A percentile compares a stretch with the other conserved stretches of the same genome.
phyloP scores from a whole-genome alignment of 202 grass and related monocot species.

The Musa balbisiana region DNA sequence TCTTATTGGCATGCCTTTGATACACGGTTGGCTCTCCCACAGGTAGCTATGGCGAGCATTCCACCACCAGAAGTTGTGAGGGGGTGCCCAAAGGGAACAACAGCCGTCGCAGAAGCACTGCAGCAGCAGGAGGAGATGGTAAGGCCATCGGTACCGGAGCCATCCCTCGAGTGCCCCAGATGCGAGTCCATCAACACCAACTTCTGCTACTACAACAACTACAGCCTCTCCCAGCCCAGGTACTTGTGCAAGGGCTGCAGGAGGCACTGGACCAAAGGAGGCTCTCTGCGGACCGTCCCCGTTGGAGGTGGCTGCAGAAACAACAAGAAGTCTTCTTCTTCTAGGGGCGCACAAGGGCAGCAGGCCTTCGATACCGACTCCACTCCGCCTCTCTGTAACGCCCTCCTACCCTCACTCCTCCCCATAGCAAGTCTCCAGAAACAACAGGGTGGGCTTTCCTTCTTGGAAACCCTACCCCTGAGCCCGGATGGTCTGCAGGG shows the following conservation, averaged over 20 bases:
- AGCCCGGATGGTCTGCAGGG: background rate
- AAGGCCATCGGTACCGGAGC: background rate
- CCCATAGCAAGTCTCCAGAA: background rate
- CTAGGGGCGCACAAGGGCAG: background rate
- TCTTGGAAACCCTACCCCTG: background rate
- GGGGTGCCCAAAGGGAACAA: background rate
- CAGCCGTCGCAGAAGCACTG: background rate
- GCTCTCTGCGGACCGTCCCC: conserved; percentile 33
- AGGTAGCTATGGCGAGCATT: background rate
- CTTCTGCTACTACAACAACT: conserved; percentile 50
- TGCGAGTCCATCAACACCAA: conserved; percentile 40
- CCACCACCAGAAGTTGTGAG: too few relatives aligned
- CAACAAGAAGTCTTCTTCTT: conserved; percentile 15
- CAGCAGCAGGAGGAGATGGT: background rate
- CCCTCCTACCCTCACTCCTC: background rate
- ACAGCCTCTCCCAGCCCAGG: conserved; percentile 36
- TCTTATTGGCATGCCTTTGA: background rate
- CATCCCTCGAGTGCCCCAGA: conserved; percentile 31
- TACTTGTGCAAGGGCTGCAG: conserved; percentile 32
- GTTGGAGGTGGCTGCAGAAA: conserved; percentile 32
- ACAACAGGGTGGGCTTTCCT: background rate
- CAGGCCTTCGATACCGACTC: background rate
- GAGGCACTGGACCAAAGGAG: conserved; percentile 39
- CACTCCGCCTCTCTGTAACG: background rate
- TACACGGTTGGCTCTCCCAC: background rate